phyloP scores from a whole-genome alignment of 78 protist genomes.

The Dictyostelium brefeldianum region DNA sequence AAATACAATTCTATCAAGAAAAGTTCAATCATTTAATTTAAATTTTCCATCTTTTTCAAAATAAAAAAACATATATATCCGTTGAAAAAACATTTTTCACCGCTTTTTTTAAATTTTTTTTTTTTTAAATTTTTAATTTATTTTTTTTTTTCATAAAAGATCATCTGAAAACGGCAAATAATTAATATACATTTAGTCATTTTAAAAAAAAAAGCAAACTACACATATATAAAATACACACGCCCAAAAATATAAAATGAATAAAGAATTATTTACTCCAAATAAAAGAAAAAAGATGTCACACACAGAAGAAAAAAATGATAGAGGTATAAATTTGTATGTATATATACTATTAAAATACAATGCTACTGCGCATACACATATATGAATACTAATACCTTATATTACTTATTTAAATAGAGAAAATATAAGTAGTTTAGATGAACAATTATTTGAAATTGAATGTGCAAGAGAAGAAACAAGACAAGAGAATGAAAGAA shows the following conservation, averaged over 20 bases:
- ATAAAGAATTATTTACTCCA: constrained; percentile 21
- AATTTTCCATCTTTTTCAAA: too few species aligned
- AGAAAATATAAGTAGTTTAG: constrained; percentile 12
- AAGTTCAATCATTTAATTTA: too few species aligned
- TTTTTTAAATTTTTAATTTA: background rate
- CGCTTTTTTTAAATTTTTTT: background rate
- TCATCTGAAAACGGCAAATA: background rate
- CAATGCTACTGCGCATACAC: too few species aligned
- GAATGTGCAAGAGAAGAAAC: constrained; percentile 33
- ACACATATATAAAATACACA: background rate
- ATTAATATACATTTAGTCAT: background rate
- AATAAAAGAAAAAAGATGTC: constrained; percentile 24
- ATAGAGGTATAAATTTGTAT: constrained; percentile 13
- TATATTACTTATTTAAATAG: background rate
- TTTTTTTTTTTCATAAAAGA: background rate
- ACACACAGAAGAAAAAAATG: background rate
- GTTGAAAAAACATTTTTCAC: too few species aligned
- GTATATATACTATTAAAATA: background rate
- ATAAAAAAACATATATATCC: too few species aligned
- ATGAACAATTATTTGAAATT: constrained; percentile 60
- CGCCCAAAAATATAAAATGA: background rate
- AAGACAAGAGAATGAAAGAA: constrained; percentile 44
- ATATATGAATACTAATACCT: too few species aligned
- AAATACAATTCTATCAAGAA: too few species aligned
- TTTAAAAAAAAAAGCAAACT: background rate